Percentiles rank a stretch among this genome's conserved stretches.
phyloP scores from a whole-genome alignment of 371 early-diverging fungal species.

The Mucor plumbeus region DNA sequence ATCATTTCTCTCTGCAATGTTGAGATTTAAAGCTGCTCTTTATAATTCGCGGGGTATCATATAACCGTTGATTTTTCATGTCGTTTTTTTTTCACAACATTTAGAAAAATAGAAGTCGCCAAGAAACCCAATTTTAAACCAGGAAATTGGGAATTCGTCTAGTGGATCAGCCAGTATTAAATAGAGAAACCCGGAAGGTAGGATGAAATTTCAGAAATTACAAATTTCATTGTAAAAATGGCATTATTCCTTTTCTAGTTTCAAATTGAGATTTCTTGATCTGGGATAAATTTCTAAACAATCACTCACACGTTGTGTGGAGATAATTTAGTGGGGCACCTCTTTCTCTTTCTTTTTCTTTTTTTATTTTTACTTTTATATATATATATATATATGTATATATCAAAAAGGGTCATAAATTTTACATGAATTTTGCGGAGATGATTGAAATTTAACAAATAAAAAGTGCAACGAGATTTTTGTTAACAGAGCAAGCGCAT shows the following conservation, averaged over 20 bases:
- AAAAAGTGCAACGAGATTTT: neutral
- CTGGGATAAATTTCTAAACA: neutral
- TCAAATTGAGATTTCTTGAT: conserved; percentile 2
- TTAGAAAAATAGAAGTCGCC: conserved; percentile 2
- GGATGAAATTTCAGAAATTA: neutral
- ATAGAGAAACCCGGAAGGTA: too few relatives aligned
- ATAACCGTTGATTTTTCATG: neutral
- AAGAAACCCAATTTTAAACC: conserved; percentile 3
- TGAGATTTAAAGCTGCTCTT: neutral
- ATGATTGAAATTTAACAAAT: conserved; percentile 6
- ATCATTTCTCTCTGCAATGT: conserved; percentile 9
- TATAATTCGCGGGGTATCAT: conserved; percentile 7
- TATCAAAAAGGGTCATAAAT: neutral
- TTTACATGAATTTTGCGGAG: neutral
- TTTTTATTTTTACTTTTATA: too few relatives aligned
- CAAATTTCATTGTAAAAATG: neutral
- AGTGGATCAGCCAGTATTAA: neutral
- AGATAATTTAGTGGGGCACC: too few relatives aligned
- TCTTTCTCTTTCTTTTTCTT: too few relatives aligned
- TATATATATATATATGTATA: too few relatives aligned
- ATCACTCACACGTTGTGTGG: neutral
- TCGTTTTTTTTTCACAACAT: neutral
- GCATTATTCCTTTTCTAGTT: neutral
- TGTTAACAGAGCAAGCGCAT: too few relatives aligned
- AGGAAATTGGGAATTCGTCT: neutral